phyloP scores from a whole-genome alignment of 345 rosid species.

The Ricinus communis region DNA sequence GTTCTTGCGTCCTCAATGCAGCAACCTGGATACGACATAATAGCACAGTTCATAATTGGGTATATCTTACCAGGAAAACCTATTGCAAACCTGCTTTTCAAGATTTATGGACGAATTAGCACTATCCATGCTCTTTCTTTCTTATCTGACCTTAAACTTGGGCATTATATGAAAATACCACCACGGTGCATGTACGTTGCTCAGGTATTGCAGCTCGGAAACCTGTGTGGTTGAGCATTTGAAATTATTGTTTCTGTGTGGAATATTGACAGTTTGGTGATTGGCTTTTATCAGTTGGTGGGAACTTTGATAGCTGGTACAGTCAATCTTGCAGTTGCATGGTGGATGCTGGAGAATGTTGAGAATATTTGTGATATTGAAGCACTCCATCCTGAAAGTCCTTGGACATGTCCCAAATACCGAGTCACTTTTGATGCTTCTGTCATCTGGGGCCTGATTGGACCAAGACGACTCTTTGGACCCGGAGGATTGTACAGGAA shows the following conservation, averaged over 20 bases:
- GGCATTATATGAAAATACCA: conserved; percentile 99
- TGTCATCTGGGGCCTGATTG: conserved; percentile 95
- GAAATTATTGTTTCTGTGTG: neutral
- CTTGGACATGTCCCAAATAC: conserved; percentile 99
- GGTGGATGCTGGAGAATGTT: conserved; percentile 99
- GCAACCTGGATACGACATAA: conserved; percentile 99
- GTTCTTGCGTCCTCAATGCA: conserved; percentile 34
- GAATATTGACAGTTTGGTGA: neutral
- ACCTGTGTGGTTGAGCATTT: neutral
- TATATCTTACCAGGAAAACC: conserved; percentile 89
- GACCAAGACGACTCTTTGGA: conserved; percentile 84
- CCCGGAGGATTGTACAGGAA: conserved; percentile 90
- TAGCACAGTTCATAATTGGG: conserved; percentile 96
- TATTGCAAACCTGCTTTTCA: conserved; percentile 90
- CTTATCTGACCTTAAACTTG: conserved; percentile 96
- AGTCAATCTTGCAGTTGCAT: conserved; percentile 90
- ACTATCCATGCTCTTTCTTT: conserved; percentile 94
- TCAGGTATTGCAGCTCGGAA: conserved; percentile 51
- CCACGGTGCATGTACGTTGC: conserved; percentile 96
- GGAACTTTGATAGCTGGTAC: conserved; percentile 79
- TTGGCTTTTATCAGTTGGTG: conserved; percentile 46
- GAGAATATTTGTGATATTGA: conserved; percentile 80
- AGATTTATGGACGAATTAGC: conserved; percentile 95
- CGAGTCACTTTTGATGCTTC: conserved; percentile 95
- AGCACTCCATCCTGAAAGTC: conserved; percentile 72